Conservation (phyloP, 2,329 filamentous ascomycete species). For the Madurella mycetomatis region DNA sequence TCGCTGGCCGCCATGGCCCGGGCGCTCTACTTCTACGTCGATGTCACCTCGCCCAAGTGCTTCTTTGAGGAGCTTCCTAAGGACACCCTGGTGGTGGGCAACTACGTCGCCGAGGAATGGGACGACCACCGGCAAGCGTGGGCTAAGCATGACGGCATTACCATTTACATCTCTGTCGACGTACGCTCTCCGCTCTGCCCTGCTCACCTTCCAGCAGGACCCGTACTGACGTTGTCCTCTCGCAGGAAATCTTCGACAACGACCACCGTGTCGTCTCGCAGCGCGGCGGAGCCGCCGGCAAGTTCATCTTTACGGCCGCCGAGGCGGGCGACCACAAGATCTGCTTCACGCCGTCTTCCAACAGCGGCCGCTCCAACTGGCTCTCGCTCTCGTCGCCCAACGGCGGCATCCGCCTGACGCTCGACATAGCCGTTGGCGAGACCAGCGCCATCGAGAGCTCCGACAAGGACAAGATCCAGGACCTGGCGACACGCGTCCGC, state of each 20-base stretch:
- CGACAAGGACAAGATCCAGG: slow-evolving; percentile 88
- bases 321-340: slow-evolving; percentile 94
- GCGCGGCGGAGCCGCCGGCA: slow-evolving; percentile 67
- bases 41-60: slow-evolving; percentile 80
- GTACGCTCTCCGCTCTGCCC: slow-evolving; percentile 39
- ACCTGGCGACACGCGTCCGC: slow-evolving; percentile 81
- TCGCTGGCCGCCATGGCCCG: slow-evolving; percentile 63
- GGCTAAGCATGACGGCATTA: slow-evolving; percentile 68
- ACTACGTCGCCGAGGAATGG: slow-evolving; percentile 83
- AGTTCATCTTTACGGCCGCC: slow-evolving; percentile 92
- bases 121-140: slow-evolving; percentile 66
- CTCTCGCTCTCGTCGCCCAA: slow-evolving; percentile 59
- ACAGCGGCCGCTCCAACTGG: slow-evolving; percentile 66
- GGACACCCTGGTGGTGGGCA: slow-evolving; percentile 91
- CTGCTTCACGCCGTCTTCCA: slow-evolving; percentile 84
- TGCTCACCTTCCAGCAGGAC: background rate
- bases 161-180: slow-evolving; percentile 88
- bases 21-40: slow-evolving; percentile 93
- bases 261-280: slow-evolving; percentile 94
- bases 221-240: slow-evolving; percentile 5
- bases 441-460: slow-evolving; percentile 89
- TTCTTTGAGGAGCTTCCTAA: slow-evolving; percentile 98
- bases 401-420: slow-evolving; percentile 74
- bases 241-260: slow-evolving; percentile 86
- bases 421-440: slow-evolving; percentile 93